Conservation (phyloP, 2,329 filamentous ascomycete genomes). For the Colletotrichum nymphaeae region DNA sequence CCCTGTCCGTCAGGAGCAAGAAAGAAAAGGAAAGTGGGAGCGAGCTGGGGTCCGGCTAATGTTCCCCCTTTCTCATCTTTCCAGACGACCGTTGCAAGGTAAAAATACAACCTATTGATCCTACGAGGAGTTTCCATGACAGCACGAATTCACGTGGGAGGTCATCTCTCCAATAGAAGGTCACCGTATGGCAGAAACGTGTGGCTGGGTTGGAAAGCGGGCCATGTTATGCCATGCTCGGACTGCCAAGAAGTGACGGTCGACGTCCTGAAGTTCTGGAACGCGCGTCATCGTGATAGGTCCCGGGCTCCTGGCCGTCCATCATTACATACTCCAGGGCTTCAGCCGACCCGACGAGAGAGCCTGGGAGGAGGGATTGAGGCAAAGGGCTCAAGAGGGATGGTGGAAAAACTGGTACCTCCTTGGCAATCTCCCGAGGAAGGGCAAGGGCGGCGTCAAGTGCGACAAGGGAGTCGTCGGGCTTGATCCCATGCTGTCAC, state of each 20-base stretch:
- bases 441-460: conserved; percentile 4
- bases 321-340: not conserved
- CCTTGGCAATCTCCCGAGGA: conserved; percentile 19
- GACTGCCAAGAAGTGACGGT: conserved; percentile 19
- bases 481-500: conserved; percentile 12
- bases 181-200: not conserved
- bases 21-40: conserved; percentile 10
- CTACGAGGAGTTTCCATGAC: not conserved
- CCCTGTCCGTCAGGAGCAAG: not conserved
- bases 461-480: conserved; percentile 6
- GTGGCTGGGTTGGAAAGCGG: conserved; percentile 4
- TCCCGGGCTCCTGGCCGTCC: not conserved
- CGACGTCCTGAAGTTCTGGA: conserved; percentile 11
- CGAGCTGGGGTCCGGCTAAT: conserved; percentile 9
- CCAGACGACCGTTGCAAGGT: not conserved
- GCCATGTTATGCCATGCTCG: not conserved
- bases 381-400: too few relatives aligned
- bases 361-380: not conserved
- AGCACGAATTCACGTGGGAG: not conserved
- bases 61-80: not conserved
- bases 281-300: conserved; percentile 19
- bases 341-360: not conserved
- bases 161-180: not conserved
- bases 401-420: not conserved
- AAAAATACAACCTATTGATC: not conserved